Evolutionary conservation across 208 protist species (phyloP), one percentile per base, ranked within the genome.

Genomic region (Herpetomonas samuelpessoai): DNA sequence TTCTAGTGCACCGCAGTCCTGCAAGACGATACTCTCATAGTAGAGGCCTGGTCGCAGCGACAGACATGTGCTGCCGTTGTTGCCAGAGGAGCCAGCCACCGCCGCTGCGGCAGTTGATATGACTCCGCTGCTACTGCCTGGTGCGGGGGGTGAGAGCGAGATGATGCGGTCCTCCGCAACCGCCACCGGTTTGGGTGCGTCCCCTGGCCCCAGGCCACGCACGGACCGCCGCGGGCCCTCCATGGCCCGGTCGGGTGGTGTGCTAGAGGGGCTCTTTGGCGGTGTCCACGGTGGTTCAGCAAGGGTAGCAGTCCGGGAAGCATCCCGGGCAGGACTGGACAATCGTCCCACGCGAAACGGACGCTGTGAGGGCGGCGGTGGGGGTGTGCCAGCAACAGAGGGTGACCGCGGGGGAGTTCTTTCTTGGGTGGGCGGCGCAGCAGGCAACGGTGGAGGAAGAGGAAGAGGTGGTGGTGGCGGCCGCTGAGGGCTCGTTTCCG

Each of bases 41-140:
- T 92, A 92, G 9, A 85, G 70, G 14, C 85, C 85, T 2, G 81
- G 80, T 52, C 78, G 55, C 31, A 92, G 69, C 29, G 65, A 39
- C 18, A 88, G 26, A 24, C 69, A 73, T 57, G 74, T 72, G 4
- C 68, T 62, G 4, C 54, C 30, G 14, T 14, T 7, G 59, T 71
- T n/a, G 1, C 57, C 29, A 2, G 48, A 19, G 53, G 29, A 25
- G 28, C 27, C n/a, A 31, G 27, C 57, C 50, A 7, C 18, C 51
- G 29, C 39, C 39, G 50, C 60, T 55, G 49, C 57, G 26, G 21
- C 59, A 21, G 44, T 35, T 46, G 21, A 9, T 9, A 41, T 16
- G 35, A 18, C 35, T 18, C 35, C 35, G 35, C 35, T 41, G 19
- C 44, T 22, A 19, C 44, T 6, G 16, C 16, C 19, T 9, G 18